These are phyloP conservation scores for Sophora flavescens DNA, from an alignment of 306 rosid species.

Conservation along the genomic window DNA sequence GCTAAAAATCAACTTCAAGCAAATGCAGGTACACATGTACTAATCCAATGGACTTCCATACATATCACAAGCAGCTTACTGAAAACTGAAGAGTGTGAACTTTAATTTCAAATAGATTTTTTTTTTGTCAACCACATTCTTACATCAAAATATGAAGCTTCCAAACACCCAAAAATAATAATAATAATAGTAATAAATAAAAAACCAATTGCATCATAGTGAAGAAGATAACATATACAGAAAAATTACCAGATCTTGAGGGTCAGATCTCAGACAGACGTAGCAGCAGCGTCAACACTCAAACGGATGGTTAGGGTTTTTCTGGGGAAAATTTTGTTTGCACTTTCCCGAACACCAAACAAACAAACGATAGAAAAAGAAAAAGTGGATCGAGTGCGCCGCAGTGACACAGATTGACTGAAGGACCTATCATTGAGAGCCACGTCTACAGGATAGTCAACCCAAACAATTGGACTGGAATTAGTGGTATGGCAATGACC, in stretches of 20 bases:
- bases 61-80: not conserved
- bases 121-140: not conserved
- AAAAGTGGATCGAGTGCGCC: constrained; percentile 6
- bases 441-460: not conserved
- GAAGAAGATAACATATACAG: not conserved
- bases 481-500: no score
- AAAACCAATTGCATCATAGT: not conserved
- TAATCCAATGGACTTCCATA: not conserved
- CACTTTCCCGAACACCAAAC: constrained; percentile 13
- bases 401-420: not conserved
- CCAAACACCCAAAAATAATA: not conserved
- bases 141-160: constrained; percentile 8
- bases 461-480: not conserved
- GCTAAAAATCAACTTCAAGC: not conserved
- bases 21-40: not conserved
- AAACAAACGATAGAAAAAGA: not conserved
- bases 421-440: not conserved
- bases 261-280: not conserved
- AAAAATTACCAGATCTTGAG: not conserved
- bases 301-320: not conserved
- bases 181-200: not conserved
- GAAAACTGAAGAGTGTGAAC: not conserved
- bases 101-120: not conserved
- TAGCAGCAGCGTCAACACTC: constrained; percentile 5
- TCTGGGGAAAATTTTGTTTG: constrained; percentile 29